These are phyloP conservation scores for Phaffomyces opuntiae DNA, from an alignment of 805 yeast genomes.

Conservation along the genomic window DNA sequence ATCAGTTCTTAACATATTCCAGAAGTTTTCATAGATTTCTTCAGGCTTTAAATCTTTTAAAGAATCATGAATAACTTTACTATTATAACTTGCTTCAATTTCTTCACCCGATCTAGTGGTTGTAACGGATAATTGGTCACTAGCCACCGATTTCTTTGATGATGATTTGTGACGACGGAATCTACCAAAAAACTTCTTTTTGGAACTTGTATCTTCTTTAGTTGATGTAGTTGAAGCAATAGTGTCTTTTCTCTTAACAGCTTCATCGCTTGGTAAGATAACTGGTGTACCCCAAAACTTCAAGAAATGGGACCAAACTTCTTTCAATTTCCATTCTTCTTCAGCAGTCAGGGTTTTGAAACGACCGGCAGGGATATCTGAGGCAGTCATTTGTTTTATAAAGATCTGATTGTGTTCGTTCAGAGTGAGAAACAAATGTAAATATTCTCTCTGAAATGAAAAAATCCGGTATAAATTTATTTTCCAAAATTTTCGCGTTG, in stretches of 20 bases:
- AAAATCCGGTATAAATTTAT: background rate
- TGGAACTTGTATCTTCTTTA: slow-evolving; percentile 2
- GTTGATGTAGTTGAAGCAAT: slow-evolving; percentile 6
- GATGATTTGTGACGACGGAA: slow-evolving; percentile 14
- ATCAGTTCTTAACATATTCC: slow-evolving; percentile 66
- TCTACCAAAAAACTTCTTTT: slow-evolving; percentile 23
- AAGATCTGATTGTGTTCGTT: background rate
- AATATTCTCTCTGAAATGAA: background rate
- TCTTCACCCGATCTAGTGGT: slow-evolving; percentile 25
- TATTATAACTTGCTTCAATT: slow-evolving; percentile 27
- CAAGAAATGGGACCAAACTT: slow-evolving; percentile 61
- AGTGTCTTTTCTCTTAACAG: slow-evolving; percentile 9
- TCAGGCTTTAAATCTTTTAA: slow-evolving; percentile 46
- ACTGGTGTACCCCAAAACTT: slow-evolving; percentile 50
- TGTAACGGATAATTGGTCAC: slow-evolving; percentile 14
- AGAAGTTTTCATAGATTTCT: slow-evolving; percentile 43
- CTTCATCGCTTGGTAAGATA: slow-evolving; percentile 5
- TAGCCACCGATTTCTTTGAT: slow-evolving; percentile 2
- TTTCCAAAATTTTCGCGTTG: background rate
- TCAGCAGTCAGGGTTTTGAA: slow-evolving; percentile 41
- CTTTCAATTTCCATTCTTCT: slow-evolving; percentile 60
- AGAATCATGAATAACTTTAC: slow-evolving; percentile 38
- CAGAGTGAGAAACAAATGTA: background rate
- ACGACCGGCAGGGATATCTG: slow-evolving; percentile 32
- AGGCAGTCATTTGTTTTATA: slow-evolving; percentile 1